A percentile compares a stretch with the other conserved stretches of the same genome.
Evolutionary conservation across 768 basidiomycete genomes (phyloP).

Genomic region (Tephrocybe rancida): DNA sequence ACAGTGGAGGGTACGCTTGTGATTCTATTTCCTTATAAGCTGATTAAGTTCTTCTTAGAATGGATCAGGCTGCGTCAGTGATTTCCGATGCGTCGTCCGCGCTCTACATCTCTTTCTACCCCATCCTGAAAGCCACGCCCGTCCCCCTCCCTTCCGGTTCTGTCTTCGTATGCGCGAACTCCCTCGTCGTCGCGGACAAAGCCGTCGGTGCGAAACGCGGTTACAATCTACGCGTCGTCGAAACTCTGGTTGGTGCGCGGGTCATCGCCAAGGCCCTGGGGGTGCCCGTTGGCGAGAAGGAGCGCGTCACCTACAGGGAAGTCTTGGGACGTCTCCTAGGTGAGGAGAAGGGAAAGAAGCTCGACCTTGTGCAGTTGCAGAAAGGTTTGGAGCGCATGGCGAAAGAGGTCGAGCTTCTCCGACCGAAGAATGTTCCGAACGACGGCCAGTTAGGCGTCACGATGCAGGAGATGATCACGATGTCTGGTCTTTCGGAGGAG

Average conservation of each 20-base stretch:
- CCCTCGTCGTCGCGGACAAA: conserved; percentile 82
- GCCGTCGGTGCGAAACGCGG: conserved; percentile 71
- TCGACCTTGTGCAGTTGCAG: conserved; percentile 47
- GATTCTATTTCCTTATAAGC: neutral
- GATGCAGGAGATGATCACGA: conserved; percentile 71
- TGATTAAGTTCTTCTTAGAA: conserved; percentile 52
- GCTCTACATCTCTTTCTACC: conserved; percentile 83
- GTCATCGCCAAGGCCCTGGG: conserved; percentile 66
- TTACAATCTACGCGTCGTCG: conserved; percentile 93
- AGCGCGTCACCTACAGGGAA: conserved; percentile 67
- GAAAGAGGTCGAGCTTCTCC: conserved; percentile 53
- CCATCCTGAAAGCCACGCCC: conserved; percentile 64
- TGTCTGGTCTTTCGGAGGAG: conserved; percentile 56
- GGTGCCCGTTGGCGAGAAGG: conserved; percentile 39
- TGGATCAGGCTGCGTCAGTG: conserved; percentile 92
- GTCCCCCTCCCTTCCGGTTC: conserved; percentile 60
- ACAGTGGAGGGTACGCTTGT: conserved; percentile 68
- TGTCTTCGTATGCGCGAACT: conserved; percentile 81
- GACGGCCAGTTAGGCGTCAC: conserved; percentile 63
- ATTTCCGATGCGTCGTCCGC: conserved; percentile 72
- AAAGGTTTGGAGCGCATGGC: conserved; percentile 49
- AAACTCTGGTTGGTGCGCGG: conserved; percentile 80
- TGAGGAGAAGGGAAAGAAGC: conserved; percentile 47
- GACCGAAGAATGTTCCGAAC: conserved; percentile 36
- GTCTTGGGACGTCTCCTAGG: conserved; percentile 61